A percentile compares a stretch with the other conserved stretches of the same genome.
Evolutionary conservation across 257 asterid species (phyloP).

Genomic region (Lavandula angustifolia): DNA sequence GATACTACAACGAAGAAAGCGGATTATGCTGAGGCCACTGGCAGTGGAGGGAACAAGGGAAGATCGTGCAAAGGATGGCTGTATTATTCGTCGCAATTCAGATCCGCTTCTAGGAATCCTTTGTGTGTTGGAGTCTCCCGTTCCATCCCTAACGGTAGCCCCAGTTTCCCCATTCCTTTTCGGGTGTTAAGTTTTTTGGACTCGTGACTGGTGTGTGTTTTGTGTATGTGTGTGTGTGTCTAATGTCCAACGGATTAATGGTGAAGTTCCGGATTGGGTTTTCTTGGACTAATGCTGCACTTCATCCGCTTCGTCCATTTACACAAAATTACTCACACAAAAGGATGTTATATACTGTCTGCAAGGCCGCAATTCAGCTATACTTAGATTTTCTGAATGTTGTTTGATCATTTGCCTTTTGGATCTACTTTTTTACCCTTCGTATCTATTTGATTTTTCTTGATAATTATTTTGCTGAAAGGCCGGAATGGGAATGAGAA

Average conservation of each 20-base stretch:
- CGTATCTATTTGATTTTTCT: no score
- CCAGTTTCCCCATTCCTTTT: conserved; percentile 13
- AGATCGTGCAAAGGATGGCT: conserved; percentile 85
- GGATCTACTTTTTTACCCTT: neutral
- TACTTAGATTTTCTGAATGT: neutral
- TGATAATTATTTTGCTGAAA: neutral
- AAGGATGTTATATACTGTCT: neutral
- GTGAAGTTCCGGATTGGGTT: conserved; percentile 5
- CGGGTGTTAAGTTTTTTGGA: neutral
- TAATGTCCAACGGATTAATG: neutral
- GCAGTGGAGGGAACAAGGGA: conserved; percentile 38
- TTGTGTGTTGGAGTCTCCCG: conserved; percentile 80
- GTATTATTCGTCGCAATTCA: conserved; percentile 67
- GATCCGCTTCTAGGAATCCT: conserved; percentile 70
- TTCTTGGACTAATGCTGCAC: neutral
- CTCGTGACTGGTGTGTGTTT: neutral
- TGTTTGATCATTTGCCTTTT: neutral
- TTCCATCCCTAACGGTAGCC: conserved; percentile 71
- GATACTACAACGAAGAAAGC: conserved; percentile 30
- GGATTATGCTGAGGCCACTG: conserved; percentile 25
- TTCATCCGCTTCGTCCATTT: neutral
- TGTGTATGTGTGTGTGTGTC: neutral
- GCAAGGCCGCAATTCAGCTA: neutral
- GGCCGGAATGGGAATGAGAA: conserved; percentile 1
- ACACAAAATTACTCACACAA: neutral